Percentiles rank a stretch among this genome's conserved stretches.
These are phyloP conservation scores for Phaeosphaeriaceae sp. DNA, from an alignment of 2,329 filamentous ascomycete species.

Conservation along the genomic window DNA sequence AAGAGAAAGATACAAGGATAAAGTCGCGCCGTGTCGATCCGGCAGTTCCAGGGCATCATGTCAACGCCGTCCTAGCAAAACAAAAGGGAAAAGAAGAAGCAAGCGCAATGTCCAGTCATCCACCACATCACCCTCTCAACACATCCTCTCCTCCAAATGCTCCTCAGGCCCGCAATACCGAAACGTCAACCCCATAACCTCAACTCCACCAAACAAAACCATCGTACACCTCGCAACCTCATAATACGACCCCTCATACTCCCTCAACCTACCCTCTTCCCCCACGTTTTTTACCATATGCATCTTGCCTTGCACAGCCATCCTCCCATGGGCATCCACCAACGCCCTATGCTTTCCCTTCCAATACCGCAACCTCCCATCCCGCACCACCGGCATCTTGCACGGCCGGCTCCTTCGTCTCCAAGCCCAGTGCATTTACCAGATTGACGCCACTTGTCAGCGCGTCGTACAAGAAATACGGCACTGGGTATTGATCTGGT, in stretches of 20 bases:
- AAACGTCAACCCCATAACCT: constrained; percentile 9
- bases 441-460: background rate
- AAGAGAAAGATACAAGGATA: background rate
- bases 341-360: constrained; percentile 8
- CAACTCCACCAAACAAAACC: background rate
- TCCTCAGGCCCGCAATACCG: constrained; percentile 8
- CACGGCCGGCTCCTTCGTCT: background rate
- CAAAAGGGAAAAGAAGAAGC: background rate
- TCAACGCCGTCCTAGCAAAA: background rate
- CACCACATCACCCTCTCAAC: background rate
- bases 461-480: background rate
- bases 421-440: background rate
- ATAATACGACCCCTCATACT: constrained; percentile 8
- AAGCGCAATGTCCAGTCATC: background rate
- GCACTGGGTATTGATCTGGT: background rate
- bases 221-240: constrained; percentile 13
- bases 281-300: constrained; percentile 7
- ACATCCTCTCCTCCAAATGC: background rate
- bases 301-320: background rate
- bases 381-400: background rate
- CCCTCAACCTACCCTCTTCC: constrained; percentile 5
- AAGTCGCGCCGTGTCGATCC: background rate
- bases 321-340: constrained; percentile 5
- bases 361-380: constrained; percentile 7
- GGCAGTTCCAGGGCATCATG: background rate